A percentile compares a stretch with the other conserved stretches of the same genome.
Evolutionary conservation across 306 rosid species (phyloP).

Genomic region (Elaeagnus macrophylla): DNA sequence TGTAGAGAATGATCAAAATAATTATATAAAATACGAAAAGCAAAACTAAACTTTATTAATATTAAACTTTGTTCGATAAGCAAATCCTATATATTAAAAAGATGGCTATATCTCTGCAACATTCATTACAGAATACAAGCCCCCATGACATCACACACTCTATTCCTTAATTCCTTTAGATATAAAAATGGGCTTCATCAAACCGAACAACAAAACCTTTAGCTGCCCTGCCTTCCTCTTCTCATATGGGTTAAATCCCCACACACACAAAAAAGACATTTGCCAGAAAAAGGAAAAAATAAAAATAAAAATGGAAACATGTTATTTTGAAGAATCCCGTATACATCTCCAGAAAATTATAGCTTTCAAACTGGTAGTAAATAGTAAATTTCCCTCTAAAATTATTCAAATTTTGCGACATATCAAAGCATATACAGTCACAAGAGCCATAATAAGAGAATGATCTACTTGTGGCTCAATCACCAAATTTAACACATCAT

Average conservation of each 20-base stretch:
- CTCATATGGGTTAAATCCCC: not conserved
- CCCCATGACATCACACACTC: no score
- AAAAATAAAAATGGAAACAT: no score
- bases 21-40: no score
- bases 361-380: not conserved
- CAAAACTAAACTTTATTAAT: no score
- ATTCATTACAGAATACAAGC: no score
- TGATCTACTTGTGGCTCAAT: slow-evolving; percentile 25
- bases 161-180: no score
- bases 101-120: no score
- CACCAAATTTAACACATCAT: slow-evolving; percentile 31
- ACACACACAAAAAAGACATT: not conserved
- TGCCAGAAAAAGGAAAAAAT: not conserved
- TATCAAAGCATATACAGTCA: slow-evolving; percentile 30
- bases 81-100: no score
- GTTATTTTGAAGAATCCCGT: no score
- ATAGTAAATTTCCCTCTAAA: not conserved
- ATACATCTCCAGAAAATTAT: not conserved
- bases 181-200: not conserved
- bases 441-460: slow-evolving; percentile 34
- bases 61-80: no score
- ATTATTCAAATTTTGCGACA: slow-evolving; percentile 20
- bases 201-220: no score
- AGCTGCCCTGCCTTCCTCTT: not conserved
- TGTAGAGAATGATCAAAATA: no score